Evolutionary conservation across 768 basidiomycete genomes (phyloP).

Genomic region (Tulasnella sp.): DNA sequence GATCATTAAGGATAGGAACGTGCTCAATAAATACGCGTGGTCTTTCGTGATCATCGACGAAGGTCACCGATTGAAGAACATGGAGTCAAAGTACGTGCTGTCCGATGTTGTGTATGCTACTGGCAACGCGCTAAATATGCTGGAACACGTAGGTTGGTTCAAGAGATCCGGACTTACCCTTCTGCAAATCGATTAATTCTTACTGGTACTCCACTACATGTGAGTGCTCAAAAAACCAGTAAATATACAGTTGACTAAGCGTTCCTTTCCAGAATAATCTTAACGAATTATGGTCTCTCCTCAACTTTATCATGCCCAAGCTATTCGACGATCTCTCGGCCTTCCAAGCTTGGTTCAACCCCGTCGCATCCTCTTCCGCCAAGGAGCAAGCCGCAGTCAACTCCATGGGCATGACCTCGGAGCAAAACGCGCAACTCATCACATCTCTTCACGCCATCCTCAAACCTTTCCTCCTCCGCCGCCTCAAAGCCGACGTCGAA

Average conservation of each 20-base stretch:
- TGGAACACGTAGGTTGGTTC: conserved; percentile 47
- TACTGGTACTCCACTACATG: conserved; percentile 94
- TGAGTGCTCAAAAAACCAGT: conserved; percentile 32
- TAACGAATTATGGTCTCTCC: conserved; percentile 85
- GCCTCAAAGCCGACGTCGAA: conserved; percentile 91
- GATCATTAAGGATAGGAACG: conserved; percentile 70
- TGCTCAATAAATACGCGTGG: conserved; percentile 62
- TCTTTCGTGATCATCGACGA: conserved; percentile 95
- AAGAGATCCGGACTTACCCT: conserved; percentile 78
- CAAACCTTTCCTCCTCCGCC: conserved; percentile 88
- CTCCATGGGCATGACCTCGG: conserved; percentile 39
- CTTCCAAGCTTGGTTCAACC: conserved; percentile 77
- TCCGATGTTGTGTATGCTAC: not conserved
- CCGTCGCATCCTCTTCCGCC: conserved; percentile 36
- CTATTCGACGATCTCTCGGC: conserved; percentile 83
- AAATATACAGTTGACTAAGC: not conserved
- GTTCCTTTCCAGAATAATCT: conserved; percentile 69
- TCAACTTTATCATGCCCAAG: conserved; percentile 93
- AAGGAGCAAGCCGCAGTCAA: not conserved
- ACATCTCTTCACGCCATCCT: conserved; percentile 79
- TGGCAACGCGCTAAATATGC: conserved; percentile 20
- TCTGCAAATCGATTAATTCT: conserved; percentile 85
- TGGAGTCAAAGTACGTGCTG: conserved; percentile 69
- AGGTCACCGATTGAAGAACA: conserved; percentile 91
- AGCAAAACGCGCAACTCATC: conserved; percentile 60